A percentile compares a stretch with the other conserved stretches of the same genome.
Evolutionary conservation across 306 rosid genomes (phyloP).

Genomic region (Trifolium subterraneum): DNA sequence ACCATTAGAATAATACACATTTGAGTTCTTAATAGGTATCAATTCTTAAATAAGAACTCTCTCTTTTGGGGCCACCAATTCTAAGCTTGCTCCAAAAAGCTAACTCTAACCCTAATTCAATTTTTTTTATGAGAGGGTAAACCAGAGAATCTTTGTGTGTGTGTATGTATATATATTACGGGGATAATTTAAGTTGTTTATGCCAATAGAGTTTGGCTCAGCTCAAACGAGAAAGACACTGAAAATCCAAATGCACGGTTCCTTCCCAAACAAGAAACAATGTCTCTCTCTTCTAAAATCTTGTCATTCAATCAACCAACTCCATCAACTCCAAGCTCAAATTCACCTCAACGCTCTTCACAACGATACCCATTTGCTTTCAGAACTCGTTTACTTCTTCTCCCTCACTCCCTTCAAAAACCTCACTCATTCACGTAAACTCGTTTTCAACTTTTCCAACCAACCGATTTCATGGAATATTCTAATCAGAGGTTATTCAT

Average conservation of each 20-base stretch:
- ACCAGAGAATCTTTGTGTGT: no score
- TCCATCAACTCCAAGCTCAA: slow-evolving; percentile 73
- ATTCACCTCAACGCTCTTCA: slow-evolving; percentile 59
- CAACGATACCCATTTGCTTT: slow-evolving; percentile 53
- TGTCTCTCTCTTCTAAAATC: slow-evolving; percentile 61
- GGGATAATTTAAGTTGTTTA: no score
- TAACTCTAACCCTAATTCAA: no score
- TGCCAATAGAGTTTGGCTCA: no score
- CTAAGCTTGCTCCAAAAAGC: no score
- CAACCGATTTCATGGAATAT: slow-evolving; percentile 68
- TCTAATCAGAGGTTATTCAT: slow-evolving; percentile 73
- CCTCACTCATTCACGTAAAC: slow-evolving; percentile 60
- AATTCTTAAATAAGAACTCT: no score
- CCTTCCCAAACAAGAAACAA: slow-evolving; percentile 39
- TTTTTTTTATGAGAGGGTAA: no score
- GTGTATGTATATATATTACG: no score
- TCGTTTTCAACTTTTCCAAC: slow-evolving; percentile 45
- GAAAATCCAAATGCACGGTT: slow-evolving; percentile 48
- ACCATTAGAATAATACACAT: no score
- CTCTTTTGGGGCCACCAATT: no score
- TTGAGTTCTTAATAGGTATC: no score
- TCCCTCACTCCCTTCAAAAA: slow-evolving; percentile 57
- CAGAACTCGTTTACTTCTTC: slow-evolving; percentile 67
- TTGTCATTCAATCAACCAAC: slow-evolving; percentile 55
- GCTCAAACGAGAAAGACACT: no score